Base-by-base conservation (phyloP, 371 early-diverging fungal genomes). In the Rhizopus delemar region DNA sequence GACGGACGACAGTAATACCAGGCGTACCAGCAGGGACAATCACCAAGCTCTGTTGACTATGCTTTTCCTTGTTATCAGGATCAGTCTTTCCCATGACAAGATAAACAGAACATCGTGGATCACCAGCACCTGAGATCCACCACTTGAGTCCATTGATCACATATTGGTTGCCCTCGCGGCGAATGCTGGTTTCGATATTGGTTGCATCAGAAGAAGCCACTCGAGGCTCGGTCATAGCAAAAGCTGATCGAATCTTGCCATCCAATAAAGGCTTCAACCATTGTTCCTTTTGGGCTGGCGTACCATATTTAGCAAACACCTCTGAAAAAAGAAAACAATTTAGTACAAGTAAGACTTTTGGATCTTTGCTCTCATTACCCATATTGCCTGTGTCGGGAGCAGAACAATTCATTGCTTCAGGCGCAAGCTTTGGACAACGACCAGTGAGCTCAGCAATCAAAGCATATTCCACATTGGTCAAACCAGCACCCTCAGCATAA, bases 311-410 rank as follows among this genome's bases (percentile, higher is more conserved):
- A 51, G 93, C 93, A 59, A 98, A 87, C 33, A 98, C 96, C 74
- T 98, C 97, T 67, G 5, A 5, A 31, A 53, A 53, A 8, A 12
- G 15, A 41, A 31, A 13, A 22, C 2, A 22, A 22, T 22, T 22
- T 22, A 22, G 22, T 22, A 22, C 22, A 22, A 22, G 22, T 2
- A 22, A 22, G 22, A 22, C 29, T 28, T 22, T 2, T 48, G 22
- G 11, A 7, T 45, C 22, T n/a, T 34, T 51, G 8, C 31, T 38
- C 32, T n/a, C n/a, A 41, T 58, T 59, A 67, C 68, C 68, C 96
- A 98, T 98, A 83, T 98, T 98, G 53, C 98, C 98, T 5, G 97
- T 96, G 65, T 98, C 98, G 7, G 97, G 97, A n/a, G 97, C 96
- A 39, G 88, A 82, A 78, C 94, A 94, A 86, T 97, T 96, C 81